Evolutionary conservation across 192 early-diverging fungal species (phyloP).

Genomic region (Linnemannia elongata): DNA sequence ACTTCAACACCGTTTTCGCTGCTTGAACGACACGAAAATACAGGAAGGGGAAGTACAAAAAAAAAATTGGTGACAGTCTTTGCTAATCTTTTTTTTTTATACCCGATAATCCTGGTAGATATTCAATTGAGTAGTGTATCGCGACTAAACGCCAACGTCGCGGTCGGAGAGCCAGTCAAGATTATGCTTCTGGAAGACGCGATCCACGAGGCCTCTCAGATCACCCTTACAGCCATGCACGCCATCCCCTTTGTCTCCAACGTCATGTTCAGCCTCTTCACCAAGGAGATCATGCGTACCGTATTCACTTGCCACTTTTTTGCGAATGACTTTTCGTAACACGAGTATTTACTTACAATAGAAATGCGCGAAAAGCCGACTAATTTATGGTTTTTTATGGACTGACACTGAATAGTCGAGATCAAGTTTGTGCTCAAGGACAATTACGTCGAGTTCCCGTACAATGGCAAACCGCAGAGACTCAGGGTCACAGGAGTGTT

Average conservation of each 20-base stretch:
- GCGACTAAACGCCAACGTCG: conserved; percentile 61
- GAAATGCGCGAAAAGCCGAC: neutral
- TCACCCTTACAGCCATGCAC: conserved; percentile 59
- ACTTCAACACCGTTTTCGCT: neutral
- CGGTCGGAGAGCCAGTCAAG: conserved; percentile 61
- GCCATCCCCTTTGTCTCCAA: conserved; percentile 58
- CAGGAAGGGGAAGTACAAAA: too few species aligned
- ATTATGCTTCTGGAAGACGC: conserved; percentile 36
- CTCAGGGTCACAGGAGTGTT: conserved; percentile 56
- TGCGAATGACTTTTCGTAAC: neutral
- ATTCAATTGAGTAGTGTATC: conserved; percentile 64
- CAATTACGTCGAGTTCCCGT: conserved; percentile 68
- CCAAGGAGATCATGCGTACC: conserved; percentile 76
- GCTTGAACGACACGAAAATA: neutral
- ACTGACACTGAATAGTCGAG: conserved; percentile 59
- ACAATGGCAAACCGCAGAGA: conserved; percentile 63
- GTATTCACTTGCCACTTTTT: neutral
- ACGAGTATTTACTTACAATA: too few species aligned
- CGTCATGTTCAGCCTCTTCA: conserved; percentile 63
- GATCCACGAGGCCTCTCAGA: conserved; percentile 53
- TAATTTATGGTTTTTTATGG: neutral
- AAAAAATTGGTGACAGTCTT: too few species aligned
- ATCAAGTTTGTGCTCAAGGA: conserved; percentile 66
- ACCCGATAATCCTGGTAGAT: conserved; percentile 40
- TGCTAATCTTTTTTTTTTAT: neutral